Base-by-base conservation (phyloP, 2,329 filamentous ascomycete species). In the Aureobasidium sp. region DNA sequence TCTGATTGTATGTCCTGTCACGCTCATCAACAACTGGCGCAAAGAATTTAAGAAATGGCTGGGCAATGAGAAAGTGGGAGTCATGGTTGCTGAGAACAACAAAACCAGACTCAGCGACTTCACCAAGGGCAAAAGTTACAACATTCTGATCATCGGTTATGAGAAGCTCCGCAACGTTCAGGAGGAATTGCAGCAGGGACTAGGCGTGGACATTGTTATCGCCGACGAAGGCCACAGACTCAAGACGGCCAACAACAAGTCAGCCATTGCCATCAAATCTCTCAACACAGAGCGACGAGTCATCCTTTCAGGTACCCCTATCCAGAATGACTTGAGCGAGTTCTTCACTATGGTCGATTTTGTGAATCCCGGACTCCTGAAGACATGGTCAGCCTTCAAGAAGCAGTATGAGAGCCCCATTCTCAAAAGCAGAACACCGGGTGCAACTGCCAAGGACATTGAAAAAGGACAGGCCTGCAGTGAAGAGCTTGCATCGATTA, bases 21-120 rank as follows among this genome's bases (percentile, higher is more conserved):
- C 86, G 1, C 73, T 90, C 11, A 88, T 89, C 65, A 83, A 84
- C 63, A 90, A 90, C 65, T 90, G 87, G 87, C 81, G 83, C 61
- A 85, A 85, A 66, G 87, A 90, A 69, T 88, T 90, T 65, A 80
- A 81, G 63, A 90, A 89, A 69, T 90, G 87, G 87, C 79, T 90
- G 1, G 87, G 87, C 0, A 86, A 84, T 65, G 86, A 89, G 67
- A 78, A 85, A 25, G 81, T 90, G 62, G 87, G 87, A 5, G 85
- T 90, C 1, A 85, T 88, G 66, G 82, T 89, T 14, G 82, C 81
- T 22, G 80, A 83, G 64, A 84, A 85, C 65, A 80, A 84, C 63
- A 80, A 81, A 62, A 84, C 79, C 63, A 80, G 82, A 49, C 74
- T 89, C 31, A 84, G 82, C 1, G 85, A 88, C 69, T 90, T 90